A percentile compares a stretch with the other conserved stretches of the same genome.
Conservation (phyloP, 116 monocot species). For the Posidonia oceanica region DNA sequence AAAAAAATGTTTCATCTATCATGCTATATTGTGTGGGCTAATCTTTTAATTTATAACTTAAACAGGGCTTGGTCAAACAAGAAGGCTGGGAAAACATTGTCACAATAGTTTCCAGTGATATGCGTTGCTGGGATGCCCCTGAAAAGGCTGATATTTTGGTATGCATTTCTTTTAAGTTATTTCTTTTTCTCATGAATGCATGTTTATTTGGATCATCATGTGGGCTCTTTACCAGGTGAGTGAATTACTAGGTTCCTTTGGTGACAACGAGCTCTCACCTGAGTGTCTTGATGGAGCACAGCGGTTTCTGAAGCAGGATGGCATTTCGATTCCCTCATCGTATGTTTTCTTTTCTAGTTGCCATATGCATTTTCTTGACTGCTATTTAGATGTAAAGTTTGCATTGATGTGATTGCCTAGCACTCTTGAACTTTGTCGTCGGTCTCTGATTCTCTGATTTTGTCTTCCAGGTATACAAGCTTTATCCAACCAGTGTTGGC, state of each 20-base stretch:
- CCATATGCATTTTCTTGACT: not conserved
- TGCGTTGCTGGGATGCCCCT: conserved; percentile 96
- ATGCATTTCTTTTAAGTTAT: conserved; percentile 3
- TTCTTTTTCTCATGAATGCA: not conserved
- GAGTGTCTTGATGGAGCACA: conserved; percentile 98
- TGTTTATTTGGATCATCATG: conserved; percentile 2
- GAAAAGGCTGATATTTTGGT: conserved; percentile 99
- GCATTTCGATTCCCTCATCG: conserved; percentile 96
- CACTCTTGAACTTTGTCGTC: not conserved
- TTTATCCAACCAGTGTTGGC: conserved; percentile 88
- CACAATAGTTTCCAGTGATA: conserved; percentile 81
- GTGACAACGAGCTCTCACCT: conserved; percentile 95
- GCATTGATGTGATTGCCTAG: no score
- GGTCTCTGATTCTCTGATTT: not conserved
- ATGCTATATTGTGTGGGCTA: no score
- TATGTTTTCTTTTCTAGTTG: conserved; percentile 16
- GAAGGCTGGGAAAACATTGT: conserved; percentile 86
- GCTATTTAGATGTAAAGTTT: not conserved
- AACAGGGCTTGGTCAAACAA: conserved; percentile 73
- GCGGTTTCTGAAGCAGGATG: conserved; percentile 87
- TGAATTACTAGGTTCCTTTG: conserved; percentile 93
- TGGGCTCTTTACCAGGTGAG: conserved; percentile 48
- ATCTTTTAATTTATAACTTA: not conserved
- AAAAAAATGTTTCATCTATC: no score
- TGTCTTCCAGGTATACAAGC: conserved; percentile 63